Base-by-base conservation (phyloP, 176 grass and related monocot species). In the Stipa capillata region DNA sequence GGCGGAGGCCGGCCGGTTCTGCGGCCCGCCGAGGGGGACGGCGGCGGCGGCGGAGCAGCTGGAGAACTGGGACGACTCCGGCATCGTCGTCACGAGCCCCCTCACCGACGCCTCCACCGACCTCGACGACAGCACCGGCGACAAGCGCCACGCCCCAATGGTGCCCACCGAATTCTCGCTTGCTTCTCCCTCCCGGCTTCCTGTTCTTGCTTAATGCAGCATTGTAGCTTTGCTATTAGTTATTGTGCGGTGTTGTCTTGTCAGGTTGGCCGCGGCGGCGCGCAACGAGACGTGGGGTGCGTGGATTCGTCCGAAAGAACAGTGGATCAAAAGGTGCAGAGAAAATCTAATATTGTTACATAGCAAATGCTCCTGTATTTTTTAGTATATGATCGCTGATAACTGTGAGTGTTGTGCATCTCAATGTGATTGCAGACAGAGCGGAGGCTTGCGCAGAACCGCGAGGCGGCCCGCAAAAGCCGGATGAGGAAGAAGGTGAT, bases 361-460 rank as follows among this genome's bases (percentile, higher is more conserved):
- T 29, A 12, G 18, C 33, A 40, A 72, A 56, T 53, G 16, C 29
- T 24, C 16, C 43, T 54, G 77, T 4, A 49, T 41, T 50, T 47
- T 16, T 8, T 24, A 17, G 10, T 44, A 32, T 64, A n/a, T n/a
- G n/a, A 21, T 77, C 21, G 2, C 20, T 49, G 6, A 52, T 73
- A 20, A 27, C 6, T 16, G 17, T 11, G n/a, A 34, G 27, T 18
- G 40, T 18, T 12, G 12, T 23, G n/a, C n/a, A n/a, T n/a, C n/a
- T n/a, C n/a, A n/a, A n/a, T 65, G 11, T 15, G 48, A 64, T 34
- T 48, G 82, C 85, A 99, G 96, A 65, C 80, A 2, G 81, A 89
- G 14, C 89, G 90, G 62, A 91, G 92, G 68, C 92, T 99, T 32
- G 96, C 85, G 25, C 96, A 98, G 82, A 98, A 98, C 42, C 95